A percentile compares a stretch with the other conserved stretches of the same genome.
Conservation (phyloP, 306 rosid genomes). For the Cicer cuneatum region DNA sequence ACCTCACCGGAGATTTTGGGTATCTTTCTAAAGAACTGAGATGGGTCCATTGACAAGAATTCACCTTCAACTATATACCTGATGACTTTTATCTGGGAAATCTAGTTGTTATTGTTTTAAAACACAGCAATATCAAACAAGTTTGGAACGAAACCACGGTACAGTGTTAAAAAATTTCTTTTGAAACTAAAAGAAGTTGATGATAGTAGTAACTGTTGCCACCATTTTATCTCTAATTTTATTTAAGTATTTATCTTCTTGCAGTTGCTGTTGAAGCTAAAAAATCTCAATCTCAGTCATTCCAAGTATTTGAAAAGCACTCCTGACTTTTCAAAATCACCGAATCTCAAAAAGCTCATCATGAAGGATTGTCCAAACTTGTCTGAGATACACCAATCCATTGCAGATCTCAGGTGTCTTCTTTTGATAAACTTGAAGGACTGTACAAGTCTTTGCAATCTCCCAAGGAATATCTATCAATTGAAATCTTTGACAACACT, state of each 20-base stretch:
- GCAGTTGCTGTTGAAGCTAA: constrained; percentile 33
- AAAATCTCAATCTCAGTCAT: constrained; percentile 47
- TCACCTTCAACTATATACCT: constrained; percentile 44
- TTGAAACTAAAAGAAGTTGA: not conserved
- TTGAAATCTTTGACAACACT: constrained; percentile 50
- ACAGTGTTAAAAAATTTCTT: not conserved
- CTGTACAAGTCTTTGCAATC: constrained; percentile 26
- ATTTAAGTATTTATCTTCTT: not conserved
- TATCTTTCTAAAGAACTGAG: constrained; percentile 43
- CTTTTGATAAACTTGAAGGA: constrained; percentile 25
- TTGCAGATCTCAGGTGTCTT: constrained; percentile 33
- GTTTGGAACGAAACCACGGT: constrained; percentile 50
- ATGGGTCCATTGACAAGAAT: constrained; percentile 53
- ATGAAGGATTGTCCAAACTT: constrained; percentile 41
- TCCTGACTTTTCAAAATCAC: constrained; percentile 48
- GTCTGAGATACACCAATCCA: constrained; percentile 37
- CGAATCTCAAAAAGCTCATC: constrained; percentile 44
- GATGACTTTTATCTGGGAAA: constrained; percentile 24
- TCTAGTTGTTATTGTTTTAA: constrained; percentile 47
- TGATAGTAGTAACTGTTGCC: not conserved
- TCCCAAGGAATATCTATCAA: constrained; percentile 28
- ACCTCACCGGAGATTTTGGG: constrained; percentile 39
- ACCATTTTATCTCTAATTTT: not conserved
- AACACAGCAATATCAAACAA: constrained; percentile 40
- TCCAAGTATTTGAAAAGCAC: constrained; percentile 21